Percentiles rank a stretch among this genome's conserved stretches.
phyloP scores from a whole-genome alignment of 2,329 filamentous ascomycete species.

The Colletotrichum eleusines region DNA sequence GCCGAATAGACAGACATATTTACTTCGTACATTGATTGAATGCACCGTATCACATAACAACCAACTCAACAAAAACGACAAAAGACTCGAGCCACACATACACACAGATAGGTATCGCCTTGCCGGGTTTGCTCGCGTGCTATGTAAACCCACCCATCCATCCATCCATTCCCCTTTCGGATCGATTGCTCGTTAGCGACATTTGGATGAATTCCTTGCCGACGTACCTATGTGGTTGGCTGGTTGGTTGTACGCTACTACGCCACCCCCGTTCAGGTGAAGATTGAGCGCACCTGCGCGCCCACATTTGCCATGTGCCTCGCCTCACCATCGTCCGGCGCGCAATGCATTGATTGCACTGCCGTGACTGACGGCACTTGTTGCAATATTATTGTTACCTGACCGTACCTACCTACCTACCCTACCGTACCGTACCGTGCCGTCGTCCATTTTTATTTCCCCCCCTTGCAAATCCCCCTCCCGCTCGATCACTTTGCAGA shows the following conservation, averaged over 20 bases:
- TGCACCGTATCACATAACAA: neutral
- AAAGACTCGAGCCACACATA: neutral
- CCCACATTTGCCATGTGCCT: neutral
- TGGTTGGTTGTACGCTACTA: neutral
- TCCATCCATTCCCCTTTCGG: neutral
- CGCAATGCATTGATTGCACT: neutral
- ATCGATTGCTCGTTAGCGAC: neutral
- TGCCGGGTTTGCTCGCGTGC: neutral
- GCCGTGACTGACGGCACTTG: neutral
- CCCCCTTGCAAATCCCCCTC: neutral
- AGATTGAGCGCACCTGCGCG: neutral
- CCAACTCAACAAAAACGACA: neutral
- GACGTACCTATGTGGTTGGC: neutral
- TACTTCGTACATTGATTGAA: neutral
- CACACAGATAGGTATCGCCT: no score
- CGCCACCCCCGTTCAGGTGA: constrained; percentile 3
- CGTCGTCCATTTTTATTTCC: neutral
- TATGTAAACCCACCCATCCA: neutral
- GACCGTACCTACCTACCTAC: neutral
- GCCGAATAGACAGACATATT: neutral
- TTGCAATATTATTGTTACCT: neutral
- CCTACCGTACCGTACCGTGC: neutral
- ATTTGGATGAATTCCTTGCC: neutral
- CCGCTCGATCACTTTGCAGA: constrained; percentile 26
- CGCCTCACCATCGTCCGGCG: neutral